Percentiles rank a stretch among this genome's conserved stretches.
Conservation (phyloP, 2,329 filamentous ascomycete species). For the Pyrenophora tritici-repentis region DNA sequence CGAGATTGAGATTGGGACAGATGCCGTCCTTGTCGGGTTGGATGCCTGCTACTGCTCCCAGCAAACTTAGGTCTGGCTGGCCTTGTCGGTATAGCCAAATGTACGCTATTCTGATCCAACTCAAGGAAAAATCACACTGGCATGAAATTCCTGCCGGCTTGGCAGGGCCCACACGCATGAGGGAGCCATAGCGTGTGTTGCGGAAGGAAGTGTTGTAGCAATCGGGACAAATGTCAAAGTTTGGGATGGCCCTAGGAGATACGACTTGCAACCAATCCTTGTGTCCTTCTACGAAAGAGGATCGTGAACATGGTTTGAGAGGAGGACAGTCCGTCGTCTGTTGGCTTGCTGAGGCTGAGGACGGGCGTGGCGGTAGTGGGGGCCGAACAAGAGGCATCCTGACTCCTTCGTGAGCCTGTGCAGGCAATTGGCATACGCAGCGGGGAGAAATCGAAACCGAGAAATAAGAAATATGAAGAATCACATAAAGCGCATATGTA, state of each 20-base stretch:
- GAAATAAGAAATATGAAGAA: background rate
- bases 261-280: slow-evolving; percentile 23
- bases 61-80: slow-evolving; percentile 17
- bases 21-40: slow-evolving; percentile 19
- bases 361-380: slow-evolving; percentile 5
- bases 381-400: slow-evolving; percentile 20
- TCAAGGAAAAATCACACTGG: slow-evolving; percentile 21
- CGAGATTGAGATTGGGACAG: slow-evolving; percentile 23
- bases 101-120: slow-evolving; percentile 23
- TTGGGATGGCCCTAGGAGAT: slow-evolving; percentile 8
- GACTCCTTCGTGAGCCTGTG: background rate
- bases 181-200: slow-evolving; percentile 18
- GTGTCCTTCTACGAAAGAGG: slow-evolving; percentile 10
- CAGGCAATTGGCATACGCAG: background rate
- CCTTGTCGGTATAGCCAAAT: slow-evolving; percentile 20
- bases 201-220: slow-evolving; percentile 27
- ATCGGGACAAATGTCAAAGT: slow-evolving; percentile 26
- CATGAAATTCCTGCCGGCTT: slow-evolving; percentile 14
- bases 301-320: slow-evolving; percentile 13
- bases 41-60: slow-evolving; percentile 17
- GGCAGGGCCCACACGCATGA: slow-evolving; percentile 10
- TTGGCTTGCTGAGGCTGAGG: slow-evolving; percentile 2
- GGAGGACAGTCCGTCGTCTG: slow-evolving; percentile 5
- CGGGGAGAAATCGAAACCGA: background rate
- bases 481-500: background rate